Conservation (phyloP, 2,329 filamentous ascomycete species). For the Fusarium nygamai region DNA sequence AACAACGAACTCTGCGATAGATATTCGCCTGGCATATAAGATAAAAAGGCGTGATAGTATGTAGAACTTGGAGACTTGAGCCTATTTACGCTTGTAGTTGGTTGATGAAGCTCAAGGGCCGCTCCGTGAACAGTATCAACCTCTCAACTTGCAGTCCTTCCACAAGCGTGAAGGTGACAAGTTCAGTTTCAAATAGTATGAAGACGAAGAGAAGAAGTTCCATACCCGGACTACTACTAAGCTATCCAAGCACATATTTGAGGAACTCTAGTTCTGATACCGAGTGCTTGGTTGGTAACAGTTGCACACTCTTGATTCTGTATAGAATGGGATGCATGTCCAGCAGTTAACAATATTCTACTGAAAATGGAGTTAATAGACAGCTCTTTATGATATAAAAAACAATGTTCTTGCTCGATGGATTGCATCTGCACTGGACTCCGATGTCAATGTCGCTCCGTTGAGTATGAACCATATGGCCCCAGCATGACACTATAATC, state of each 20-base stretch:
- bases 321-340: too few species aligned
- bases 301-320: not conserved
- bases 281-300: too few species aligned
- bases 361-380: accelerated
- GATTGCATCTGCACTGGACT: not conserved
- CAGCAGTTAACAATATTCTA: too few species aligned
- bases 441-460: not conserved
- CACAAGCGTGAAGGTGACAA: too few species aligned
- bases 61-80: not conserved
- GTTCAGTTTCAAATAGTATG: not conserved
- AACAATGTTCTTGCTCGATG: not conserved
- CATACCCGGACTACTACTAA: accelerated
- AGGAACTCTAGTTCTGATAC: too few species aligned
- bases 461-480: not conserved
- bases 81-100: not conserved
- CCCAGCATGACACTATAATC: too few species aligned
- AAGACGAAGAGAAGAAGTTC: not conserved
- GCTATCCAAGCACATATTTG: not conserved
- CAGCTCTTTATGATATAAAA: accelerated
- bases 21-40: accelerated
- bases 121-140: too few species aligned
- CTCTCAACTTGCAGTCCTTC: not conserved
- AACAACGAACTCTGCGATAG: accelerated
- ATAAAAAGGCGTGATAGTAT: accelerated
- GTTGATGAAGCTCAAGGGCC: not conserved